A percentile compares a stretch with the other conserved stretches of the same genome.
These are phyloP conservation scores for Aspergillus alliaceus DNA, from an alignment of 2,329 filamentous ascomycete genomes.

Conservation along the genomic window DNA sequence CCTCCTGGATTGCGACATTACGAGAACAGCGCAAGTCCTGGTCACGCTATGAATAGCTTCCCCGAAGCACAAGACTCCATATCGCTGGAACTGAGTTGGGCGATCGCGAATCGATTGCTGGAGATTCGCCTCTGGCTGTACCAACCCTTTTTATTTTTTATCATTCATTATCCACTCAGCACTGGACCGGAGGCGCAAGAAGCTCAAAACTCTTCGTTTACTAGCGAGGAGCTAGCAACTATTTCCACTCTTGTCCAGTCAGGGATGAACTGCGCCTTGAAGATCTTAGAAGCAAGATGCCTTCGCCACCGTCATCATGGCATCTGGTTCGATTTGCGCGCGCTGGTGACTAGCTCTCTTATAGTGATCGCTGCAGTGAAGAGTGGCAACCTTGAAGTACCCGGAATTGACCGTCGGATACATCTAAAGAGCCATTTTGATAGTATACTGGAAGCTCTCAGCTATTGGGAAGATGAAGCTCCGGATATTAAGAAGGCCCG, in stretches of 20 bases:
- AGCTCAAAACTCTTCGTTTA: background rate
- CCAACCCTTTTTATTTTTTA: conserved; percentile 31
- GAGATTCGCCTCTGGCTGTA: conserved; percentile 32
- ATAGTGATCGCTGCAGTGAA: conserved; percentile 23
- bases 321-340: conserved; percentile 28
- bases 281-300: conserved; percentile 22
- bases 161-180: conserved; percentile 18
- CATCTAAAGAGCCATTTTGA: background rate
- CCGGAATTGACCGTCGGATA: conserved; percentile 1
- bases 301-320: conserved; percentile 33
- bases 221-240: background rate
- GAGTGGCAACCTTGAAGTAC: conserved; percentile 19
- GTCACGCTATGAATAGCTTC: background rate
- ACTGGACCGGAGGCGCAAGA: background rate
- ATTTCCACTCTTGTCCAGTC: conserved; percentile 3
- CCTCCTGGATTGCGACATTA: conserved; percentile 29
- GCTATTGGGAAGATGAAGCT: conserved; percentile 6
- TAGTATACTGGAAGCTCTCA: conserved; percentile 1
- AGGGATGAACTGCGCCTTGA: conserved; percentile 27
- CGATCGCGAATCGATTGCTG: conserved; percentile 25
- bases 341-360: conserved; percentile 19
- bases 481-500: conserved; percentile 10
- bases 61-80: background rate
- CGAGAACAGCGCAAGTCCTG: conserved; percentile 8
- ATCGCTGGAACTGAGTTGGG: conserved; percentile 27